Base-by-base conservation (phyloP, 75 land plant genomes). In the Cunninghamia lanceolata region DNA sequence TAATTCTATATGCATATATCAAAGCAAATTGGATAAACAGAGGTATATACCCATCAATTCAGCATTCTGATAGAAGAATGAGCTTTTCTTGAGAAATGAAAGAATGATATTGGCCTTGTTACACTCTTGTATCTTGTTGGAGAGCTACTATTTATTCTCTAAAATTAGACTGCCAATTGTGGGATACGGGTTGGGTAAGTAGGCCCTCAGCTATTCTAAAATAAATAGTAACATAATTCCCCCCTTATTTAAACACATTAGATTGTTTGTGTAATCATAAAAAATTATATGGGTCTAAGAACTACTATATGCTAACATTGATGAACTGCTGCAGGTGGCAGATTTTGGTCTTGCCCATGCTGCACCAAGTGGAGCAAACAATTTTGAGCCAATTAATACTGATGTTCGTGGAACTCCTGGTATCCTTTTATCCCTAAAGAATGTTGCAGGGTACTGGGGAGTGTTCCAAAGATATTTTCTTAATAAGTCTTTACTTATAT, bases 301-400 rank as follows among this genome's bases (percentile, higher is more conserved):
- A n/a, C 32, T 43, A 45, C 42, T n/a, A 28, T 45, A 45, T 80
- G n/a, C 82, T 45, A 40, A 80, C 30, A 80, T n/a, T 85, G 28
- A 80, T 87, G 30, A 32, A 50, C 30, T 81, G 34, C 35, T 89
- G 73, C 86, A 95, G 98, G 91, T 96, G 85, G 98, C 99, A 83
- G 99, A 95, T 89, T 96, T 95, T 90, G 97, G 99, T 86, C 96
- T 96, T 82, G 99, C 94, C 42, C 96, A 95, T 90, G 97, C 96
- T 86, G 96, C 97, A 84, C 92, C 92, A 84, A 92, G 84, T 87
- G 95, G 95, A 56, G 88, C 93, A 54, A 84, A 92, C 76, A 87
- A 86, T 68, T 93, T 95, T 88, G 97, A 96, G 89, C 96, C 94
- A 21, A 90, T 94, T 38, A 96, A 89, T 83, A 95, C 97, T n/a